Conservation (phyloP, 768 basidiomycete species). For the Suillus sp. region DNA sequence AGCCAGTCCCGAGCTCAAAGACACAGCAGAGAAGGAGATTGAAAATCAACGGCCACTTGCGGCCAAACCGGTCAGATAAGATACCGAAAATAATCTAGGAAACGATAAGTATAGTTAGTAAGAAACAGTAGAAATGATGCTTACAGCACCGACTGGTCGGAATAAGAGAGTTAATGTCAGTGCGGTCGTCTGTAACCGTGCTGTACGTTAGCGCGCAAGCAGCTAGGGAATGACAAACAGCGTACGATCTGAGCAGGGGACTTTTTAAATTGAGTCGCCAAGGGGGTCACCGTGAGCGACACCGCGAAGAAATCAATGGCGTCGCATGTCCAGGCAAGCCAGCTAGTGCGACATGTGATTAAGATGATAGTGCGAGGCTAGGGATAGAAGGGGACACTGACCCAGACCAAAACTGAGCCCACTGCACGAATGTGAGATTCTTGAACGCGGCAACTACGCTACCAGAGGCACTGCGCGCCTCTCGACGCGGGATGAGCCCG, state of each 20-base stretch:
- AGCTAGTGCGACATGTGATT: constrained; percentile 40
- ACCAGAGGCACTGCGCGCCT: constrained; percentile 37
- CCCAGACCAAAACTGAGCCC: constrained; percentile 63
- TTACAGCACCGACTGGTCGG: constrained; percentile 73
- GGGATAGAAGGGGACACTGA: constrained; percentile 23
- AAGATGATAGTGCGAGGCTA: background rate
- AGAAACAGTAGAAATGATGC: constrained; percentile 19
- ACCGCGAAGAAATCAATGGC: constrained; percentile 88
- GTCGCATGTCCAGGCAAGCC: constrained; percentile 87
- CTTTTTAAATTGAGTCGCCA: constrained; percentile 51
- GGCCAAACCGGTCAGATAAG: constrained; percentile 84
- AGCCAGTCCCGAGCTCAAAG: constrained; percentile 80
- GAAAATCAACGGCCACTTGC: constrained; percentile 88
- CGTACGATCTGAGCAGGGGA: constrained; percentile 45
- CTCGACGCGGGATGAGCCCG: constrained; percentile 52
- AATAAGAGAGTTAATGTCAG: constrained; percentile 95
- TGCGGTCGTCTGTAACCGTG: constrained; percentile 55
- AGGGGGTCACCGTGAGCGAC: constrained; percentile 53
- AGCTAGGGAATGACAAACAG: constrained; percentile 7
- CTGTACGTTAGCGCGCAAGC: background rate
- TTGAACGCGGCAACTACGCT: constrained; percentile 47
- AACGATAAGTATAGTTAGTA: background rate
- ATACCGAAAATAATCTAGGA: constrained; percentile 71
- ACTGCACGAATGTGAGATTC: constrained; percentile 52
- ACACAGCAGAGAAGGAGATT: constrained; percentile 72